phyloP scores from a whole-genome alignment of 1,139 yeast species.

The Hemisphaericaspora lyxosophila region DNA sequence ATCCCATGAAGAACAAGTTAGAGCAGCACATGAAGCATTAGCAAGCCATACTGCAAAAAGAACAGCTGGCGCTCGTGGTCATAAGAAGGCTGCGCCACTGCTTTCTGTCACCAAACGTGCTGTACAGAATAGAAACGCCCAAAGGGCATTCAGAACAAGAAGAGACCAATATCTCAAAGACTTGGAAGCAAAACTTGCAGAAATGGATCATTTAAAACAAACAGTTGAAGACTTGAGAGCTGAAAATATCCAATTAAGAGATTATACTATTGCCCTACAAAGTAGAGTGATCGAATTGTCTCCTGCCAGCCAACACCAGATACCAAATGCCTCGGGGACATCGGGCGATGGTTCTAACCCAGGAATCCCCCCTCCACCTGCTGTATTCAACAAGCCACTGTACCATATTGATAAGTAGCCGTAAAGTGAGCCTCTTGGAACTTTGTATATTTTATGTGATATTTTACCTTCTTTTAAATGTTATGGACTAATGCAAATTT shows the following conservation, averaged over 20 bases:
- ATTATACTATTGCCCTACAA: conserved; percentile 70
- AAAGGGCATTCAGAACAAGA: conserved; percentile 80
- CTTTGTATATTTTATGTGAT: background rate
- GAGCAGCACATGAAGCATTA: conserved; percentile 5
- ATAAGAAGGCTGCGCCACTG: conserved; percentile 19
- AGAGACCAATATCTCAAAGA: conserved; percentile 78
- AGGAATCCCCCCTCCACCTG: conserved; percentile 20
- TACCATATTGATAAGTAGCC: conserved; percentile 5
- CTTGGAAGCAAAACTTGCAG: conserved; percentile 66
- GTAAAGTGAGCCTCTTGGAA: too few relatives aligned
- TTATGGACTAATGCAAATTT: too few relatives aligned
- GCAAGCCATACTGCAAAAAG: background rate
- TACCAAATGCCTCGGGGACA: conserved; percentile 9
- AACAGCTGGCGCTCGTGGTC: background rate
- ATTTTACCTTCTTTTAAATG: too few relatives aligned
- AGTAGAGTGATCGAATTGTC: conserved; percentile 57
- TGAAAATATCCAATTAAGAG: conserved; percentile 72
- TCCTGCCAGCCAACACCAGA: conserved; percentile 15
- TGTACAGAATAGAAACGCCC: conserved; percentile 85
- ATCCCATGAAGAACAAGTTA: conserved; percentile 9
- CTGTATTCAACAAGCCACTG: conserved; percentile 11
- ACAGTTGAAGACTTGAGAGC: conserved; percentile 62
- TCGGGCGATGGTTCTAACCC: conserved; percentile 5
- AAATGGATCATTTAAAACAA: conserved; percentile 57
- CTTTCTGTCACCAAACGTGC: conserved; percentile 76